A percentile compares a stretch with the other conserved stretches of the same genome.
Conservation (phyloP, 2,329 filamentous ascomycete species). For the Fusarium domesticum region DNA sequence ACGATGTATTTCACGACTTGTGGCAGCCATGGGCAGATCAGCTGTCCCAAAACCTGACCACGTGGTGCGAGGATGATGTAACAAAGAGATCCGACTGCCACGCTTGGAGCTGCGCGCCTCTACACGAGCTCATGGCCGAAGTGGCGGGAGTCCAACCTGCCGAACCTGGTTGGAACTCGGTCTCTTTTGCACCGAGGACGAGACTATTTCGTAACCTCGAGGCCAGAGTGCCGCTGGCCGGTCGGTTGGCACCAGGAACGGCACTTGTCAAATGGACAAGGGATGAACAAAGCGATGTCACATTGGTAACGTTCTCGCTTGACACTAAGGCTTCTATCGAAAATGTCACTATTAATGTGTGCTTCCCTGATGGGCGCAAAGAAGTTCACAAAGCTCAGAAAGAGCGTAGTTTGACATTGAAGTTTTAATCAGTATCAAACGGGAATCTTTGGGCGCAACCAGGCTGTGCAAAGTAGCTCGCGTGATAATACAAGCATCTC, state of each 20-base stretch:
- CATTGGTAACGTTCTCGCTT: not conserved
- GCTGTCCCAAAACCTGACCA: slow-evolving; percentile 13
- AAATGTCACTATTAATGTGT: not conserved
- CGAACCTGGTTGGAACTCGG: slow-evolving; percentile 2
- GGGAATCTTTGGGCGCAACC: no score
- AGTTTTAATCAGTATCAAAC: no score
- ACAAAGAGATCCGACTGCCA: slow-evolving; percentile 14
- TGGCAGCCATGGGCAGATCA: slow-evolving; percentile 12
- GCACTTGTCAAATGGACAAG: not conserved
- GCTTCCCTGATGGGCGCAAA: not conserved
- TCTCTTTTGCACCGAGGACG: slow-evolving; percentile 13
- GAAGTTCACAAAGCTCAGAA: not conserved
- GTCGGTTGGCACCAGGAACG: not conserved
- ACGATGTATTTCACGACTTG: slow-evolving; percentile 6
- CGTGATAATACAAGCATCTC: no score
- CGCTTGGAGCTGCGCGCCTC: slow-evolving; percentile 13
- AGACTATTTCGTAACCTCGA: not conserved
- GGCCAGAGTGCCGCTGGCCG: not conserved
- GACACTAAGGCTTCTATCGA: not conserved
- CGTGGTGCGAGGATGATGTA: slow-evolving; percentile 15
- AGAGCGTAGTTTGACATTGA: not conserved
- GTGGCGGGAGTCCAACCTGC: slow-evolving; percentile 7
- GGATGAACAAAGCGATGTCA: not conserved
- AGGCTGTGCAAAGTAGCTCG: no score
- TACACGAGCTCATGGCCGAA: slow-evolving; percentile 14